Conservation (phyloP, 371 early-diverging fungal genomes). For the Haplosporangium sp. region DNA sequence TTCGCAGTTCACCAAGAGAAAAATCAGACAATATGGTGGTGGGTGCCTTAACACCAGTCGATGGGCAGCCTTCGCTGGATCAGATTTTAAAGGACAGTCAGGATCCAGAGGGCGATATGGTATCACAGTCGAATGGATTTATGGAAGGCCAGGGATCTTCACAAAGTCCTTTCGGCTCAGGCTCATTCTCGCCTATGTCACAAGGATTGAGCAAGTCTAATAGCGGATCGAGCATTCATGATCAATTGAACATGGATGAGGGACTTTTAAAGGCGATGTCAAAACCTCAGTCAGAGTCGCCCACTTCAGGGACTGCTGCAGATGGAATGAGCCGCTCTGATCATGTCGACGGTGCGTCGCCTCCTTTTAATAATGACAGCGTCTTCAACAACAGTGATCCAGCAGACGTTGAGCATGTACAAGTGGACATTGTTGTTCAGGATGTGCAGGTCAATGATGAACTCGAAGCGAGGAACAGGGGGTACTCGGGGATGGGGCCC, state of each 20-base stretch:
- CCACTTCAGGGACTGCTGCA: no score
- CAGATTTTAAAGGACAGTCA: constrained; percentile 23
- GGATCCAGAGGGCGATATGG: constrained; percentile 4
- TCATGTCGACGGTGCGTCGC: no score
- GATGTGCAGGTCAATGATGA: constrained; percentile 27
- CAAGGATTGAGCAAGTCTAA: no score
- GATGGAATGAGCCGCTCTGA: no score
- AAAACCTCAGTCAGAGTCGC: no score
- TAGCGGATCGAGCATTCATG: no score
- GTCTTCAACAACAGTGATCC: neutral
- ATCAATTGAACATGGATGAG: no score
- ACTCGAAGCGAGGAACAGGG: neutral
- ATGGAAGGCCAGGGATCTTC: neutral
- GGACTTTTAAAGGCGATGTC: no score
- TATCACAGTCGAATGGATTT: neutral
- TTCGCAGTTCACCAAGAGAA: constrained; percentile 20
- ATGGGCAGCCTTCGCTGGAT: constrained; percentile 24
- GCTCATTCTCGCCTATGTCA: no score
- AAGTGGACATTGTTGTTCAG: constrained; percentile 48
- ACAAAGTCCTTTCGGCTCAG: no score
- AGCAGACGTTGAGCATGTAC: constrained; percentile 20
- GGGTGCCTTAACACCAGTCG: neutral
- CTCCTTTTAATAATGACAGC: no score
- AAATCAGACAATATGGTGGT: constrained; percentile 11
- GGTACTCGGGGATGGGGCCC: neutral